Percentiles rank a stretch among this genome's conserved stretches.
Evolutionary conservation across 2,329 filamentous ascomycete species (phyloP).

Genomic region (Colletotrichum sp.): DNA sequence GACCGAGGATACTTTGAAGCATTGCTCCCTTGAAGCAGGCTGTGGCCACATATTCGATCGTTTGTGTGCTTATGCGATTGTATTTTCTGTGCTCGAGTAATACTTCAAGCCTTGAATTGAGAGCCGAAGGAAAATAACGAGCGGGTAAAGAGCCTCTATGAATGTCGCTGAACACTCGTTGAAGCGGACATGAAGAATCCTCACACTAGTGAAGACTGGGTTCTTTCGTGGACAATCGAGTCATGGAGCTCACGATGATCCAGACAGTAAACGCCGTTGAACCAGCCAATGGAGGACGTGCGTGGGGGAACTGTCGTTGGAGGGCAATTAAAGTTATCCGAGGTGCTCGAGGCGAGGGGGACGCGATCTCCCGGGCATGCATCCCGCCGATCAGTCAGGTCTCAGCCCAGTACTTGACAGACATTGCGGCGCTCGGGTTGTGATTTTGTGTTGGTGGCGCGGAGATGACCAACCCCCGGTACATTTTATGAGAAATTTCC

Average conservation of each 20-base stretch:
- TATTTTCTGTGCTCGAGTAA: too few species aligned
- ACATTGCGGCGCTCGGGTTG: background rate
- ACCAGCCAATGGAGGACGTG: background rate
- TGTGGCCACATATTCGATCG: too few species aligned
- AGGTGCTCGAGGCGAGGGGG: background rate
- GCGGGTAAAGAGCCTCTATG: too few species aligned
- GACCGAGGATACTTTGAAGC: too few species aligned
- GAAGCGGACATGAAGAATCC: background rate
- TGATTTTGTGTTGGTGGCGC: background rate
- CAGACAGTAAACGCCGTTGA: too few species aligned
- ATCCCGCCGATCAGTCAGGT: background rate
- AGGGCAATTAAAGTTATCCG: background rate
- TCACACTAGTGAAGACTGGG: background rate
- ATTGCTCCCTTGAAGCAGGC: too few species aligned
- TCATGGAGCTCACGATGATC: background rate
- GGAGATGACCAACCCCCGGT: background rate
- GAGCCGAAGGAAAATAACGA: too few species aligned
- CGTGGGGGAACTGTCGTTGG: background rate
- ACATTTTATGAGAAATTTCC: background rate
- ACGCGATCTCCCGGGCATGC: background rate
- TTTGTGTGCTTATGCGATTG: too few species aligned
- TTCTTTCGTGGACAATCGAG: background rate
- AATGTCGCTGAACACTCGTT: background rate
- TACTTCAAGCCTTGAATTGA: too few species aligned
- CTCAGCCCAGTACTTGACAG: background rate